These are phyloP conservation scores for Ceratobasidium sp. DNA, from an alignment of 1,284 basidiomycete species.

Conservation along the genomic window DNA sequence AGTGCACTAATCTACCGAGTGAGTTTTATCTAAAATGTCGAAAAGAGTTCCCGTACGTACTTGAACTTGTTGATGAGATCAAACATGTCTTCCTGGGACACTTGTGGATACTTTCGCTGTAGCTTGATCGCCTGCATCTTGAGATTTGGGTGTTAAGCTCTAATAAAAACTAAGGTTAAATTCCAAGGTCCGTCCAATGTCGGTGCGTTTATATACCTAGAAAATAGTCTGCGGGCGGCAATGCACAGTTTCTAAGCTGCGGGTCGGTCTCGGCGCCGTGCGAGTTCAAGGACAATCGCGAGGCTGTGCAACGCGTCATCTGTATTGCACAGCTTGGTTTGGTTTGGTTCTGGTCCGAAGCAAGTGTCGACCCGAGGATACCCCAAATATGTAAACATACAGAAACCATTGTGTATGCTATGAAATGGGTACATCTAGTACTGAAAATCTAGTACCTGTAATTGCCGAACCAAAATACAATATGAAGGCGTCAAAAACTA, in stretches of 20 bases:
- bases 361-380: too few species aligned
- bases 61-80: constrained; percentile 93
- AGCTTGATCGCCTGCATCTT: constrained; percentile 87
- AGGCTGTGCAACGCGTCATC: constrained; percentile 38
- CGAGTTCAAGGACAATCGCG: constrained; percentile 15
- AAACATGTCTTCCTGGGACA: constrained; percentile 92
- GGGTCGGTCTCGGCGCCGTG: constrained; percentile 31
- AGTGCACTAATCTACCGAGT: constrained; percentile 67
- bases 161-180: background rate
- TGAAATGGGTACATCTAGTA: too few species aligned
- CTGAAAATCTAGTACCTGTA: too few species aligned
- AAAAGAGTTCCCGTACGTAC: constrained; percentile 62
- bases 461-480: too few species aligned
- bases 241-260: constrained; percentile 31
- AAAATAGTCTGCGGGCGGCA: constrained; percentile 28
- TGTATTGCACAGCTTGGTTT: background rate
- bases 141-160: background rate
- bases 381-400: too few species aligned
- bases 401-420: too few species aligned
- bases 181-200: background rate
- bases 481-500: too few species aligned
- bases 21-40: constrained; percentile 1
- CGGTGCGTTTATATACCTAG: background rate
- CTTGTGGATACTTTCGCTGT: constrained; percentile 93
- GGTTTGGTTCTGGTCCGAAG: background rate